Conservation (phyloP, 805 yeast species). For the Pichia paraexigua region DNA sequence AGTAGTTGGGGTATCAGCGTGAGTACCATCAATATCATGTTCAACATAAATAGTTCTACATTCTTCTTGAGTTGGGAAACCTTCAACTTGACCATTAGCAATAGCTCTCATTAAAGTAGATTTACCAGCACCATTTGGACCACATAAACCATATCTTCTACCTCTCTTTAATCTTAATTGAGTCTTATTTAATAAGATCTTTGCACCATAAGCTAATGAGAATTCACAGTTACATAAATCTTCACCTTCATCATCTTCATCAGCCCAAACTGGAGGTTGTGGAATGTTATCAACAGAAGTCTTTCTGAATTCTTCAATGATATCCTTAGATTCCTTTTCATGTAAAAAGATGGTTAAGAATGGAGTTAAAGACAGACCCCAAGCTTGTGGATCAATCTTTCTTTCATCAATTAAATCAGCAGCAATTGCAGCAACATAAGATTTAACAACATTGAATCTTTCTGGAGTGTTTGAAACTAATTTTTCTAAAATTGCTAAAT, state of each 20-base stretch:
- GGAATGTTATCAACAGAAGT: slow-evolving; percentile 98
- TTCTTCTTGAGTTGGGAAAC: slow-evolving; percentile 99
- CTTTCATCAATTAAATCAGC: slow-evolving; percentile 99
- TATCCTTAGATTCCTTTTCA: slow-evolving; percentile 82
- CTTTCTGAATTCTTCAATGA: slow-evolving; percentile 92
- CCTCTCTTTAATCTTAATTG: slow-evolving; percentile 98
- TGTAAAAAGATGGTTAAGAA: slow-evolving; percentile 95
- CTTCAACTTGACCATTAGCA: slow-evolving; percentile 97
- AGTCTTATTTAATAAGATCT: slow-evolving; percentile 98
- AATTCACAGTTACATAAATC: slow-evolving; percentile 99
- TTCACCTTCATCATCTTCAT: slow-evolving; percentile 98
- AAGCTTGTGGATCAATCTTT: slow-evolving; percentile 82
- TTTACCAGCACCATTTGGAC: slow-evolving; percentile 98
- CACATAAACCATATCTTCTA: slow-evolving; percentile 99
- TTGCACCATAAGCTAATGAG: slow-evolving; percentile 99
- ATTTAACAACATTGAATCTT: slow-evolving; percentile 72
- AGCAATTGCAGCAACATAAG: slow-evolving; percentile 90
- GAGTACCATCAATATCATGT: slow-evolving; percentile 98
- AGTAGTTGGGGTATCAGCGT: slow-evolving; percentile 90
- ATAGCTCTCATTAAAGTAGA: slow-evolving; percentile 96
- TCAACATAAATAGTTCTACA: slow-evolving; percentile 99
- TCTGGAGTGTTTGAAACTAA: slow-evolving; percentile 61
- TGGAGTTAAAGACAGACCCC: slow-evolving; percentile 85
- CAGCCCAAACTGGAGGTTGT: slow-evolving; percentile 79
- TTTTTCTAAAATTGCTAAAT: slow-evolving; percentile 70